Evolutionary conservation across 176 grass and related monocot genomes (phyloP).

Genomic region (Hordeum marinum): DNA sequence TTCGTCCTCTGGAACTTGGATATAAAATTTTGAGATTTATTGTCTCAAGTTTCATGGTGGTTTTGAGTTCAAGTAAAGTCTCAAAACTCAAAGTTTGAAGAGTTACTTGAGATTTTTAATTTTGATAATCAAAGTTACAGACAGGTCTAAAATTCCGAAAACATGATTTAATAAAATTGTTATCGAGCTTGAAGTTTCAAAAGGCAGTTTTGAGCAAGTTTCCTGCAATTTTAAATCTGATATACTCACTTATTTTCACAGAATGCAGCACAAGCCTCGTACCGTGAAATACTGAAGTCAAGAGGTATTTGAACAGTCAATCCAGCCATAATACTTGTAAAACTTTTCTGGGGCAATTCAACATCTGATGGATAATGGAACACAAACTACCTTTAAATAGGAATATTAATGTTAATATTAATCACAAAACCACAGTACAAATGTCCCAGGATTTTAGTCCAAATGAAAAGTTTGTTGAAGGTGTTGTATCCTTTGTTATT

Average conservation of each 20-base stretch:
- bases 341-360: background rate
- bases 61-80: background rate
- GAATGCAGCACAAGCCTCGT: slow-evolving; percentile 65
- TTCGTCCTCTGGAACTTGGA: background rate
- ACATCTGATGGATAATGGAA: background rate
- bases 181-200: background rate
- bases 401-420: too few species aligned
- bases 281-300: slow-evolving; percentile 58
- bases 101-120: background rate
- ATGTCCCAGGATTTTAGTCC: background rate
- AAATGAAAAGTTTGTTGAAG: background rate
- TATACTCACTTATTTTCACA: slow-evolving; percentile 29
- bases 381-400: background rate
- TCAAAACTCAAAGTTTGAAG: background rate
- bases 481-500: background rate
- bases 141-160: background rate
- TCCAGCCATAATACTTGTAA: background rate
- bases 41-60: background rate
- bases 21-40: background rate
- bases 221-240: background rate
- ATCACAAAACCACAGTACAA: background rate
- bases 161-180: background rate
- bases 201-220: background rate
- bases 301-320: slow-evolving; percentile 34
- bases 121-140: background rate